phyloP scores from a whole-genome alignment of 1,284 basidiomycete genomes.

The Nidula niveotomentosa region DNA sequence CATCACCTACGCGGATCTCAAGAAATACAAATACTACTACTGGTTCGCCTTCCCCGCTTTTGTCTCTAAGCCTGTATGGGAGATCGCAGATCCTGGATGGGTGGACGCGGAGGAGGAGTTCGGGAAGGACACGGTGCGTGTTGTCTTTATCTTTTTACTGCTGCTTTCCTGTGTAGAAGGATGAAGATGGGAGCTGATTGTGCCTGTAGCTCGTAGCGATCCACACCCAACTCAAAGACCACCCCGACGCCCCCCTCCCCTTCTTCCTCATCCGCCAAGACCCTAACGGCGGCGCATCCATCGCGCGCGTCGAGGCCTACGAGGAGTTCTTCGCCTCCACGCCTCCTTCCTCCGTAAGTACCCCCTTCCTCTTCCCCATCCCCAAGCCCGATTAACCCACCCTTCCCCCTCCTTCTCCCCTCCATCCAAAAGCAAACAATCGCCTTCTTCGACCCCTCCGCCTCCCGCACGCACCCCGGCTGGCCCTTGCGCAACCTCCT shows the following conservation, averaged over 20 bases:
- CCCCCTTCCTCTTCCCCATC: background rate
- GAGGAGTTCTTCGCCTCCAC: conserved; percentile 33
- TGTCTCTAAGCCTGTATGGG: conserved; percentile 85
- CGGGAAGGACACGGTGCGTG: conserved; percentile 32
- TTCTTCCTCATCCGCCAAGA: conserved; percentile 60
- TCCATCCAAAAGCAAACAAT: conserved; percentile 54
- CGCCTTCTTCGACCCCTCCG: conserved; percentile 88
- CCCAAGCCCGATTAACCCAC: background rate
- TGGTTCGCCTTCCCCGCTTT: conserved; percentile 98
- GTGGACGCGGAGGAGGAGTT: conserved; percentile 37
- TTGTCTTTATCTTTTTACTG: background rate
- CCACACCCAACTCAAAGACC: conserved; percentile 42
- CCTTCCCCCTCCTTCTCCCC: background rate
- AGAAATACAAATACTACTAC: conserved; percentile 97
- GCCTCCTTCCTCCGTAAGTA: conserved; percentile 17
- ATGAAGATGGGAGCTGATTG: background rate
- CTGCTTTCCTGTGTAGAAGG: background rate
- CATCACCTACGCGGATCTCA: conserved; percentile 95
- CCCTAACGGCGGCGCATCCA: conserved; percentile 25
- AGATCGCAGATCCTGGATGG: conserved; percentile 65
- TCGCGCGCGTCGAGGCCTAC: conserved; percentile 30
- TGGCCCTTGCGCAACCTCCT: conserved; percentile 96
- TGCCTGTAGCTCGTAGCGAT: conserved; percentile 47
- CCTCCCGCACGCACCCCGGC: conserved; percentile 76
- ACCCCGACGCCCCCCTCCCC: conserved; percentile 31